Evolutionary conservation across 495 filamentous ascomycete species (phyloP).

Genomic region (Xylaria grammica): DNA sequence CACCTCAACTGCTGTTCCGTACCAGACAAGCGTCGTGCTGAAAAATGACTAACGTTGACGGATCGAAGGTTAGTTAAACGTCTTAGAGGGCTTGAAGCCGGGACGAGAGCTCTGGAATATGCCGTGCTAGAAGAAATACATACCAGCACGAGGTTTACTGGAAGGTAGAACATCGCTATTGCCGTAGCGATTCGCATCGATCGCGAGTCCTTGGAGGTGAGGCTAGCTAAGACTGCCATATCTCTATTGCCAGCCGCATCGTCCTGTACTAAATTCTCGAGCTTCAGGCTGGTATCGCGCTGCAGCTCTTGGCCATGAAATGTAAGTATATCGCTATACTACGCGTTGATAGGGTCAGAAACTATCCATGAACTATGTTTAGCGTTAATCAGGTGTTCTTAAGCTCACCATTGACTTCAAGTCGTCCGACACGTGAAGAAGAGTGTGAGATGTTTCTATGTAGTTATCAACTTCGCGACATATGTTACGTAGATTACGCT

Average conservation of each 20-base stretch:
- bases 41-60: conserved; percentile 16
- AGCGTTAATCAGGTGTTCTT: no score
- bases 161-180: conserved; percentile 18
- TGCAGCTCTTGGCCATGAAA: conserved; percentile 1
- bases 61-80: no score
- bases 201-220: conserved; percentile 17
- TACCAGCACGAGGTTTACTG: conserved; percentile 14
- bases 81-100: no score
- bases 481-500: background rate
- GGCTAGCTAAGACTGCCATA: conserved; percentile 15
- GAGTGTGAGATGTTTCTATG: background rate
- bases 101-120: no score
- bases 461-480: background rate
- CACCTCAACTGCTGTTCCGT: conserved; percentile 15
- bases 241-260: conserved; percentile 5
- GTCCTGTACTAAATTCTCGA: no score
- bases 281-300: background rate
- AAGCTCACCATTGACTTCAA: background rate
- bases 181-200: conserved; percentile 21
- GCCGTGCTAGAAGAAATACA: background rate
- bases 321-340: background rate
- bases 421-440: background rate
- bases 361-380: background rate
- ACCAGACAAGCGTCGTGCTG: conserved; percentile 20
- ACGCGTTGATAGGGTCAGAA: background rate